These are phyloP conservation scores for Sporothrix euskadiensis DNA, from an alignment of 2,329 filamentous ascomycete genomes.

Conservation along the genomic window DNA sequence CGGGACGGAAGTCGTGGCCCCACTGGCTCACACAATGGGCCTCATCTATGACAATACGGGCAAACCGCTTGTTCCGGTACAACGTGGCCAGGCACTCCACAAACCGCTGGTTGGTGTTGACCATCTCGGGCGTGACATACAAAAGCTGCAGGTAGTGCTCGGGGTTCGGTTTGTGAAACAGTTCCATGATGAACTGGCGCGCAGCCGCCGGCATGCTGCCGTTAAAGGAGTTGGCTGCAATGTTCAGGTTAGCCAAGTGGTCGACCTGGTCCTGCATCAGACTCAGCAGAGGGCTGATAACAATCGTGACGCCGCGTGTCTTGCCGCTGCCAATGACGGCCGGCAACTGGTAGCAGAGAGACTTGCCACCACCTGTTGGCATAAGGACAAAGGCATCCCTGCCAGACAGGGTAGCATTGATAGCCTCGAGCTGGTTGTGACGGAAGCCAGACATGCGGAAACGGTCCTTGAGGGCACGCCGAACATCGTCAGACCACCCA, in stretches of 20 bases:
- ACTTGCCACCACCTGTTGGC: slow-evolving; percentile 97
- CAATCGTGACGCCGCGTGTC: slow-evolving; percentile 84
- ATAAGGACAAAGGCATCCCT: slow-evolving; percentile 94
- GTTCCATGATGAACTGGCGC: slow-evolving; percentile 65
- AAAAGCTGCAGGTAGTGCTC: slow-evolving; percentile 81
- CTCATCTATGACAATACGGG: slow-evolving; percentile 93
- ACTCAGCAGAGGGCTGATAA: slow-evolving; percentile 91
- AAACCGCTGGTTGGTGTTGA: slow-evolving; percentile 76
- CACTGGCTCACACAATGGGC: slow-evolving; percentile 99
- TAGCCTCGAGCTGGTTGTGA: slow-evolving; percentile 88
- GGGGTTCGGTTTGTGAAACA: slow-evolving; percentile 62
- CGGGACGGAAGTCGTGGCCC: slow-evolving; percentile 96
- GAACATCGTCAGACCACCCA: slow-evolving; percentile 85
- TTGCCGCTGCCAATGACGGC: slow-evolving; percentile 78
- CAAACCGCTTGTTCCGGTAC: slow-evolving; percentile 70
- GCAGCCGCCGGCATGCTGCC: slow-evolving; percentile 67
- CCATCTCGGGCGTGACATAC: slow-evolving; percentile 97
- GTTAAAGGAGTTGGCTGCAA: slow-evolving; percentile 81
- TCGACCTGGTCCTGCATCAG: slow-evolving; percentile 96
- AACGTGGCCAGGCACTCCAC: slow-evolving; percentile 65
- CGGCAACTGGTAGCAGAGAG: slow-evolving; percentile 92
- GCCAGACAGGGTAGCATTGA: slow-evolving; percentile 85
- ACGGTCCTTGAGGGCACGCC: slow-evolving; percentile 72
- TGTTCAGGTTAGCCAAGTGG: slow-evolving; percentile 71
- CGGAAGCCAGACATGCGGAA: slow-evolving; percentile 88